Evolutionary conservation across 2,329 filamentous ascomycete species (phyloP).

Genomic region (Colletotrichum truncatum): DNA sequence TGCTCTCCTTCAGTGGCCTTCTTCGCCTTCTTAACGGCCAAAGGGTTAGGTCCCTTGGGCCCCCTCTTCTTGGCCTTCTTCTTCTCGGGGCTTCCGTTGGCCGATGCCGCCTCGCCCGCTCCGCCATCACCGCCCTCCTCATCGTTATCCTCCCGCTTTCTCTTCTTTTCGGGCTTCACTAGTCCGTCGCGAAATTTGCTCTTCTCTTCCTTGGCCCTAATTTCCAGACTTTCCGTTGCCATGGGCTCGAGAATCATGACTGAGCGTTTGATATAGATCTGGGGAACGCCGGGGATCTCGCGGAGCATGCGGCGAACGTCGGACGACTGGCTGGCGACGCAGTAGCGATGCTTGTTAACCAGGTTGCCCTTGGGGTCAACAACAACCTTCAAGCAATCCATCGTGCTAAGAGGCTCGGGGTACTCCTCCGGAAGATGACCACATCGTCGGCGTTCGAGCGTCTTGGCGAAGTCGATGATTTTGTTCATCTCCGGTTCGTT

Average conservation of each 20-base stretch:
- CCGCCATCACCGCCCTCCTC: constrained; percentile 44
- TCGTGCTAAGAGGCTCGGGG: constrained; percentile 73
- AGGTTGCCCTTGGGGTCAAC: constrained; percentile 79
- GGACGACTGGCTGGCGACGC: constrained; percentile 78
- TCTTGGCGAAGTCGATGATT: constrained; percentile 81
- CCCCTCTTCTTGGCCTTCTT: constrained; percentile 68
- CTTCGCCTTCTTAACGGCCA: constrained; percentile 76
- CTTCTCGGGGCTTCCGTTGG: constrained; percentile 39
- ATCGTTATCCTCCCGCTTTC: constrained; percentile 58
- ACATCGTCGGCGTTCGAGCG: constrained; percentile 75
- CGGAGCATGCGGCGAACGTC: constrained; percentile 72
- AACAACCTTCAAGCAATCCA: constrained; percentile 77
- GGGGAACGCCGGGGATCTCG: constrained; percentile 74
- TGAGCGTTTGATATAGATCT: constrained; percentile 81
- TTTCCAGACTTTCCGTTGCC: constrained; percentile 71
- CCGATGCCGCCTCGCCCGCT: constrained; percentile 20
- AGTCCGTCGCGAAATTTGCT: constrained; percentile 79
- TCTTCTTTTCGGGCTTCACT: constrained; percentile 61
- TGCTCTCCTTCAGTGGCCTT: constrained; percentile 45
- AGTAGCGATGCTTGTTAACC: constrained; percentile 81
- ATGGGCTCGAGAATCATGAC: constrained; percentile 80
- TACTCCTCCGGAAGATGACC: constrained; percentile 79
- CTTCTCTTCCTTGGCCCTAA: constrained; percentile 74
- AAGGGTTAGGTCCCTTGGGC: constrained; percentile 75
- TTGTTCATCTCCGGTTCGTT: constrained; percentile 60